Evolutionary conservation across 2,329 filamentous ascomycete species (phyloP).

Genomic region (Aspergillus vadensis): DNA sequence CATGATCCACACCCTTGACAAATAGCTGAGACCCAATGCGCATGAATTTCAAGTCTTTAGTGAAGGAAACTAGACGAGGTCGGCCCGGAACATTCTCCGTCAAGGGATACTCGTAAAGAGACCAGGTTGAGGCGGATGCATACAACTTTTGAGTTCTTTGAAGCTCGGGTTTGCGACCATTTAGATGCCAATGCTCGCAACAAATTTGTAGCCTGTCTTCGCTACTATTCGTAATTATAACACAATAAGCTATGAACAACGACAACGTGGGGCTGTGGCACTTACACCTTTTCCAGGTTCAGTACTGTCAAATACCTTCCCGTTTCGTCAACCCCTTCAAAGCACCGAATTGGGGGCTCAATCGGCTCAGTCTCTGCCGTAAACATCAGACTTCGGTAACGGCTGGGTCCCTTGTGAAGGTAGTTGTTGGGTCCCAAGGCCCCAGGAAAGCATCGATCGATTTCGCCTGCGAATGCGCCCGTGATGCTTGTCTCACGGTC

Average conservation of each 20-base stretch:
- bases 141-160: not conserved
- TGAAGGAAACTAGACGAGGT: not conserved
- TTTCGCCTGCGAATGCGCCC: not conserved
- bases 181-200: not conserved
- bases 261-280: not conserved
- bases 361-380: not conserved
- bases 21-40: not conserved
- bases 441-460: conserved; percentile 11
- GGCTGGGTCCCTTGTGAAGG: conserved; percentile 1
- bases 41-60: not conserved
- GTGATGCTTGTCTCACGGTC: conserved; percentile 2
- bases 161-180: not conserved
- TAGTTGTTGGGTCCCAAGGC: conserved; percentile 1
- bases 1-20: not conserved
- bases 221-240: not conserved
- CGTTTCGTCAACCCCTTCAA: not conserved
- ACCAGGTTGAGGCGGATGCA: not conserved
- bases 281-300: not conserved
- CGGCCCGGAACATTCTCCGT: not conserved
- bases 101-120: not conserved
- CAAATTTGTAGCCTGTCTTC: not conserved
- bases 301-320: not conserved
- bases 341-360: not conserved
- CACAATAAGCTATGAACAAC: not conserved
- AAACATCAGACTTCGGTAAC: not conserved